A percentile compares a stretch with the other conserved stretches of the same genome.
These are phyloP conservation scores for Penicillium sp. DNA, from an alignment of 2,329 filamentous ascomycete genomes.

Conservation along the genomic window DNA sequence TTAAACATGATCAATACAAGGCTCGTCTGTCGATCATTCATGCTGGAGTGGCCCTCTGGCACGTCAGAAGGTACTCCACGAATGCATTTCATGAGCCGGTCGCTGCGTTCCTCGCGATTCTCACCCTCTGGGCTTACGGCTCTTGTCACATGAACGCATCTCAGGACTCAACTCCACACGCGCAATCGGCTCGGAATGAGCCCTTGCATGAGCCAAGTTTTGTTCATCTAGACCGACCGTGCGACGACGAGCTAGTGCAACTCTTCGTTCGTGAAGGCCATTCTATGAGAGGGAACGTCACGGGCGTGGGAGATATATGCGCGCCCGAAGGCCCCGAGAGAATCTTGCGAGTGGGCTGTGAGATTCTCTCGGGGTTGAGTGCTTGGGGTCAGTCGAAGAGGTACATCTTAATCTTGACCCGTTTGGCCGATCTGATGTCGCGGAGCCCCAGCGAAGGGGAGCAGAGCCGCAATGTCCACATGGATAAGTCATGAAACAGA, in stretches of 20 bases:
- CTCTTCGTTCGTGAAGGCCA: conserved; percentile 55
- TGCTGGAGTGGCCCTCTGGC: conserved; percentile 55
- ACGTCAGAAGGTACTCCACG: conserved; percentile 52
- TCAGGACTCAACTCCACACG: conserved; percentile 31
- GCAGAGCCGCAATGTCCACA: conserved; percentile 2
- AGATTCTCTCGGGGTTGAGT: conserved; percentile 34
- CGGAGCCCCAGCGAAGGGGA: conserved; percentile 4
- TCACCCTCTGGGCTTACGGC: conserved; percentile 53
- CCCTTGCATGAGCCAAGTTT: conserved; percentile 42
- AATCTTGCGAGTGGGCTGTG: conserved; percentile 42
- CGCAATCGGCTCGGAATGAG: conserved; percentile 8
- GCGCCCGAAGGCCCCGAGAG: conserved; percentile 38
- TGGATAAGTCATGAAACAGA: background rate
- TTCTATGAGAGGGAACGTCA: conserved; percentile 53
- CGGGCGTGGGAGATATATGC: conserved; percentile 56
- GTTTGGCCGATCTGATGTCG: conserved; percentile 31
- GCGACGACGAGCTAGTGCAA: conserved; percentile 61
- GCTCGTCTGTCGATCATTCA: conserved; percentile 59
- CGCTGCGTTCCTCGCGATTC: conserved; percentile 48
- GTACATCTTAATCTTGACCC: conserved; percentile 35
- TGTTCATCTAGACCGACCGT: conserved; percentile 57
- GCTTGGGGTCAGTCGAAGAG: conserved; percentile 41
- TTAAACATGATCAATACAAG: conserved; percentile 55
- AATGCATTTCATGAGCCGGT: conserved; percentile 53
- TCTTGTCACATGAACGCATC: conserved; percentile 31